These are phyloP conservation scores for Rosellinia necatrix DNA, from an alignment of 2,329 filamentous ascomycete species.

Conservation along the genomic window DNA sequence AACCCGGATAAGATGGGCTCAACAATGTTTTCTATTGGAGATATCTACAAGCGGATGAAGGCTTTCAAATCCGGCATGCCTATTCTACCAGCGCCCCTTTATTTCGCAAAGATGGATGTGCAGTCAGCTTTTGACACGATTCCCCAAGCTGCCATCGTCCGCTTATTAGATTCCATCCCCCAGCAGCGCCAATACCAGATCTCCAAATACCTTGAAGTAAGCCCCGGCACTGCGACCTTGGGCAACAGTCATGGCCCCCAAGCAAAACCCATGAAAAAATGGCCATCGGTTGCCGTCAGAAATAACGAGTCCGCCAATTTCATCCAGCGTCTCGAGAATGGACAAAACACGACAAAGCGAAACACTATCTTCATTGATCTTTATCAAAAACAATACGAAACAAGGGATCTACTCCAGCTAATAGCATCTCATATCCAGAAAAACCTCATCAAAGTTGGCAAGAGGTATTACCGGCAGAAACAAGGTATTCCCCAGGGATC, in stretches of 20 bases:
- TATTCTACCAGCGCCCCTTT: slow-evolving; percentile 56
- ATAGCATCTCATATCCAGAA: slow-evolving; percentile 78
- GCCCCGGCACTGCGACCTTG: slow-evolving; percentile 46
- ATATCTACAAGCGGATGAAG: slow-evolving; percentile 76
- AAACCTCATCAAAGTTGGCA: slow-evolving; percentile 87
- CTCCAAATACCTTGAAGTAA: slow-evolving; percentile 73
- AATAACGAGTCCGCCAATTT: slow-evolving; percentile 50
- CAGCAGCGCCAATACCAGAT: slow-evolving; percentile 69
- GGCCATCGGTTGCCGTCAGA: slow-evolving; percentile 56
- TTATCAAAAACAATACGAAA: slow-evolving; percentile 60
- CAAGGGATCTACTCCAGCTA: slow-evolving; percentile 67
- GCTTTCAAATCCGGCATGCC: slow-evolving; percentile 64
- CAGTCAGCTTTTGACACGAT: slow-evolving; percentile 94
- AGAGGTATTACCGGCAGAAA: slow-evolving; percentile 85
- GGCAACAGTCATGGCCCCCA: slow-evolving; percentile 29
- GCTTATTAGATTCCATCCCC: slow-evolving; percentile 64
- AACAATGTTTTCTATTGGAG: slow-evolving; percentile 78
- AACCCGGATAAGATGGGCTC: slow-evolving; percentile 71
- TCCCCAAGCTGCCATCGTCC: slow-evolving; percentile 75
- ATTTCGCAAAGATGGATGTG: slow-evolving; percentile 92
- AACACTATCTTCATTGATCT: slow-evolving; percentile 80
- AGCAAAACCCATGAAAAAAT: slow-evolving; percentile 52
- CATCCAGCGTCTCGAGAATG: slow-evolving; percentile 48
- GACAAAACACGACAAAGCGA: slow-evolving; percentile 51
- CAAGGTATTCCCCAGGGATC: slow-evolving; percentile 93